phyloP scores from a whole-genome alignment of 305 asterid species.

The Plantago coronopus region DNA sequence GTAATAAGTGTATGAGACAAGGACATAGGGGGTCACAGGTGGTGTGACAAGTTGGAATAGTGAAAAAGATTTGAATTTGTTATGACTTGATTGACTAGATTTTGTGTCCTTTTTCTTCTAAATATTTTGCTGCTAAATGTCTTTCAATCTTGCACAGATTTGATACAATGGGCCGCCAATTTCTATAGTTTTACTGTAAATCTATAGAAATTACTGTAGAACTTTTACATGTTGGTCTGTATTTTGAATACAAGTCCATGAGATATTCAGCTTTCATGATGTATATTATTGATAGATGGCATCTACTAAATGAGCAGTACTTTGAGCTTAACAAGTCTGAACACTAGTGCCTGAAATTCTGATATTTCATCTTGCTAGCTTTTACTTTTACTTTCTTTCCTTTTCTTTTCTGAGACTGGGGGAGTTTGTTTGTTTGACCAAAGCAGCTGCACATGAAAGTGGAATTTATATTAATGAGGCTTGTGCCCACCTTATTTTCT shows the following conservation, averaged over 20 bases:
- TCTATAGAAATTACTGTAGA: no score
- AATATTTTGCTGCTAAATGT: constrained; percentile 17
- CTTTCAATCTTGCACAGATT: constrained; percentile 36
- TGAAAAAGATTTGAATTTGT: neutral
- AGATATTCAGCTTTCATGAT: neutral
- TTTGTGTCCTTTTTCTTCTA: constrained; percentile 21
- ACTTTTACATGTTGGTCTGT: no score
- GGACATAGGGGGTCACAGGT: neutral
- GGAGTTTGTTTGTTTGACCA: constrained; percentile 55
- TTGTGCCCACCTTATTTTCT: constrained; percentile 52
- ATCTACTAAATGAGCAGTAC: no score
- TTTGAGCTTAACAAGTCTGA: constrained; percentile 45
- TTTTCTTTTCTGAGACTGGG: constrained; percentile 34
- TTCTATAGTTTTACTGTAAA: constrained; percentile 29
- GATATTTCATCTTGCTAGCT: constrained; percentile 40
- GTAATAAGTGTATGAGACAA: neutral
- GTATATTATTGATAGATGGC: no score
- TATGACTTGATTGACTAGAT: constrained; percentile 60
- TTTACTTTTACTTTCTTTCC: constrained; percentile 35
- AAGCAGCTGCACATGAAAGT: constrained; percentile 37
- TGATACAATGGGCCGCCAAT: constrained; percentile 81
- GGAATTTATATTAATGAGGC: constrained; percentile 21
- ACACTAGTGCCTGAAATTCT: constrained; percentile 53
- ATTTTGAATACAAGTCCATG: constrained; percentile 19
- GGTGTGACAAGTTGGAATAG: constrained; percentile 8